Percentiles rank a stretch among this genome's conserved stretches.
Conservation (phyloP, 1,139 yeast genomes). For the Taiozyma sp. region DNA sequence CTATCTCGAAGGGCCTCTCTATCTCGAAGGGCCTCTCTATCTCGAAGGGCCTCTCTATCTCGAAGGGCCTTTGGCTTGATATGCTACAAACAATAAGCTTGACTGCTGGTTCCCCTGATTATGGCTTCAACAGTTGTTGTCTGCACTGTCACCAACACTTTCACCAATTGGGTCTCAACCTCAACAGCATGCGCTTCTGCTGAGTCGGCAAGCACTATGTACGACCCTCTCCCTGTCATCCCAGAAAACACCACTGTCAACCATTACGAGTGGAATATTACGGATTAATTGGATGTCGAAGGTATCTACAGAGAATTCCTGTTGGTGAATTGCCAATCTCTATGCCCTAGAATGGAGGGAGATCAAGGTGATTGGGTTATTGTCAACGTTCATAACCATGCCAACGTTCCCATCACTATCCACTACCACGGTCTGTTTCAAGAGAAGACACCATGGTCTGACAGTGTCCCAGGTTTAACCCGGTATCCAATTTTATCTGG, state of each 20-base stretch:
- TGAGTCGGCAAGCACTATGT: background rate
- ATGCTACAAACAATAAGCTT: background rate
- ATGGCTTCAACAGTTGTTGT: background rate
- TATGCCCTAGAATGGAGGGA: constrained; percentile 32
- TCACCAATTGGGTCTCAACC: background rate
- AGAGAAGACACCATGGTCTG: constrained; percentile 33
- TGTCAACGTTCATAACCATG: constrained; percentile 27
- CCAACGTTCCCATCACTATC: constrained; percentile 29
- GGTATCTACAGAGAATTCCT: constrained; percentile 24
- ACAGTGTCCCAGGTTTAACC: constrained; percentile 34
- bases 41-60: background rate
- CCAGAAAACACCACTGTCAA: constrained; percentile 4
- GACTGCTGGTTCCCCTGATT: background rate
- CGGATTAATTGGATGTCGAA: constrained; percentile 19
- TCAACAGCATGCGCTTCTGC: background rate
- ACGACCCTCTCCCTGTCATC: constrained; percentile 1
- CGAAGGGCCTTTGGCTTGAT: background rate
- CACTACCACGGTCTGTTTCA: constrained; percentile 37
- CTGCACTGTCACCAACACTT: background rate
- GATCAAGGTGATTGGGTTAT: constrained; percentile 33
- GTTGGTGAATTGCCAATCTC: constrained; percentile 30
- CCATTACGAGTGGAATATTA: constrained; percentile 13
- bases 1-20: no score
- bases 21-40: background rate
- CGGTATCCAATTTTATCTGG: constrained; percentile 32